These are phyloP conservation scores for Brassica cretica DNA, from an alignment of 345 rosid species.

Conservation along the genomic window DNA sequence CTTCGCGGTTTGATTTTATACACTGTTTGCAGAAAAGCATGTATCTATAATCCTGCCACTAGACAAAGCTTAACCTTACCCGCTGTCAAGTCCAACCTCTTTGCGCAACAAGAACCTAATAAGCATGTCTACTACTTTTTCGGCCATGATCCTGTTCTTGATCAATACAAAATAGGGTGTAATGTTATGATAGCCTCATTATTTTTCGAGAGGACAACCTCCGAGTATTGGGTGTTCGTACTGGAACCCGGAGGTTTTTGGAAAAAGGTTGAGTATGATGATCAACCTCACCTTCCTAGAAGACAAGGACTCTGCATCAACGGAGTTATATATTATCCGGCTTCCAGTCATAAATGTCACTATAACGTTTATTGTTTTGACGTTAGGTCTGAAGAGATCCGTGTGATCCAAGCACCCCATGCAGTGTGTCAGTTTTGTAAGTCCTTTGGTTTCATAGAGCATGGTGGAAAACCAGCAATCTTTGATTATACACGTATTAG, in stretches of 20 bases:
- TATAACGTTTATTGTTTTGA: neutral
- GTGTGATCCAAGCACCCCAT: neutral
- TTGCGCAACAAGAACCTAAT: no score
- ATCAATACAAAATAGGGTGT: neutral
- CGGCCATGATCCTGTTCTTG: no score
- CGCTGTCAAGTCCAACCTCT: no score
- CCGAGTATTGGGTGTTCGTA: constrained; percentile 18
- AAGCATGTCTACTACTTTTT: no score
- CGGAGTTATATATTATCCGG: constrained; percentile 23
- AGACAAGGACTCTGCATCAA: neutral
- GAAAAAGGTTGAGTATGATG: neutral
- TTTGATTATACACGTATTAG: neutral
- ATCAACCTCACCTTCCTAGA: neutral
- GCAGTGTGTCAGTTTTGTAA: neutral
- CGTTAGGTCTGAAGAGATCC: constrained; percentile 7
- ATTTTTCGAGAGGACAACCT: neutral
- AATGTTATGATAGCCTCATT: neutral
- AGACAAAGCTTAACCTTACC: neutral
- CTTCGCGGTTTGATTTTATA: constrained; percentile 21
- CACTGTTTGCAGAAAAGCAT: neutral
- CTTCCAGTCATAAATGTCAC: neutral
- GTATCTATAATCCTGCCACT: constrained; percentile 21
- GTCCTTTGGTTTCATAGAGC: neutral
- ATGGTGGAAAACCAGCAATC: neutral
- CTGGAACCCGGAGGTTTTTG: constrained; percentile 7